phyloP scores from a whole-genome alignment of 1,139 yeast genomes.

The Scheffersomyces illinoinensis region DNA sequence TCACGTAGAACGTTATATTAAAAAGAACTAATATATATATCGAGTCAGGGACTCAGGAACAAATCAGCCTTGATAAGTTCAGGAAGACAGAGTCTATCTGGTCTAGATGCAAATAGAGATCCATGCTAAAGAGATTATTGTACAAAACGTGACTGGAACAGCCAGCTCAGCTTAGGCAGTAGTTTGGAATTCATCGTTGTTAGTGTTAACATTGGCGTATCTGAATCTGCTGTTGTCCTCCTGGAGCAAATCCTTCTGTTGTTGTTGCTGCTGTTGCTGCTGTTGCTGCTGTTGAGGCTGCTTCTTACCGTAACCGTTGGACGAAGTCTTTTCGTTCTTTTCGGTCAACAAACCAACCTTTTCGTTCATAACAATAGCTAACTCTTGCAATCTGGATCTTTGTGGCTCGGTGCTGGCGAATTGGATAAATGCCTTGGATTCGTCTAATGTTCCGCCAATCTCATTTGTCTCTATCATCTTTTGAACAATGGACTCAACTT shows the following conservation, averaged over 20 bases:
- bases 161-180: constrained; percentile 16
- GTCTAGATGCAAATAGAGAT: not conserved
- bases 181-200: constrained; percentile 50
- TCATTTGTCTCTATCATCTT: constrained; percentile 80
- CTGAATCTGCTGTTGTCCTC: constrained; percentile 47
- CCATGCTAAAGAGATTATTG: not conserved
- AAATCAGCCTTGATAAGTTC: not conserved
- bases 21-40: not conserved
- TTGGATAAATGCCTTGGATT: constrained; percentile 59
- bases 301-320: constrained; percentile 64
- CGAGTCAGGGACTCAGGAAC: not conserved
- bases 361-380: constrained; percentile 85
- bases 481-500: constrained; percentile 63
- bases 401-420: constrained; percentile 74
- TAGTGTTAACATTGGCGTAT: constrained; percentile 48
- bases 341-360: constrained; percentile 80
- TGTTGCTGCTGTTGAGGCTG: constrained; percentile 38
- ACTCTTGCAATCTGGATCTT: constrained; percentile 81
- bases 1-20: not conserved
- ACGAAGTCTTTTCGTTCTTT: constrained; percentile 80
- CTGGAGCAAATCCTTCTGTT: constrained; percentile 32
- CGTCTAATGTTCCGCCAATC: constrained; percentile 59
- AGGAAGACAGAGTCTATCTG: not conserved
- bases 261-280: constrained; percentile 25
- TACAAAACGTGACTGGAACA: not conserved